Conservation (phyloP, 176 grass and related monocot genomes). For the Carex myosuroides region DNA sequence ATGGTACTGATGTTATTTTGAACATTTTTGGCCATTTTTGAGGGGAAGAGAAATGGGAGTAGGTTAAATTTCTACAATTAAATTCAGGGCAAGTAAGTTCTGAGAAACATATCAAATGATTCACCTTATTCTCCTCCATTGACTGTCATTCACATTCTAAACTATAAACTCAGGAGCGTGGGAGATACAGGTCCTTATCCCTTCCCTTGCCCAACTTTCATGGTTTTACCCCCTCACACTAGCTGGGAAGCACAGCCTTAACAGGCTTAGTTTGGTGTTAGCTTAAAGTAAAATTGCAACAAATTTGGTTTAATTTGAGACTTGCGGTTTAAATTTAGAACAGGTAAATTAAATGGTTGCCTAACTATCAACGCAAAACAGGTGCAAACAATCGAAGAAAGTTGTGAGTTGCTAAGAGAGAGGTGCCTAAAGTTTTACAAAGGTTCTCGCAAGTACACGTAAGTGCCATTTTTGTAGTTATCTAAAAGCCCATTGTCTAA, state of each 20-base stretch:
- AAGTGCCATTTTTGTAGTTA: constrained; percentile 30
- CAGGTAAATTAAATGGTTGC: background rate
- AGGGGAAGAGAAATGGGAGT: background rate
- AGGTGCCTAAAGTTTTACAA: constrained; percentile 97
- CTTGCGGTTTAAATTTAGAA: background rate
- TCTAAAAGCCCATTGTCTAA: background rate
- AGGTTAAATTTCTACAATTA: background rate
- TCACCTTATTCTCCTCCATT: background rate
- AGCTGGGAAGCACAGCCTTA: background rate
- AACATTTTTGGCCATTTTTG: background rate
- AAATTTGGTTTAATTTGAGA: background rate
- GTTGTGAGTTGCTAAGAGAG: constrained; percentile 76
- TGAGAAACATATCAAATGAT: background rate
- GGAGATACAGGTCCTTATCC: background rate
- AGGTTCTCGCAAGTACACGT: constrained; percentile 98
- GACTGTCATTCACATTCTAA: background rate
- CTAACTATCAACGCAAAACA: constrained; percentile 34
- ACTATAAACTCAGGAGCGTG: background rate
- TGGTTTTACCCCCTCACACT: background rate
- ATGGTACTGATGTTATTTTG: background rate
- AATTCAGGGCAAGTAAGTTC: background rate
- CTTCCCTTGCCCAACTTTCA: background rate
- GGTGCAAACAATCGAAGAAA: constrained; percentile 91
- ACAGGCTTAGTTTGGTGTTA: background rate
- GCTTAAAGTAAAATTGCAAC: background rate